Percentiles rank a stretch among this genome's conserved stretches.
Conservation (phyloP, 768 basidiomycete genomes). For the Lactifluus pinguis region DNA sequence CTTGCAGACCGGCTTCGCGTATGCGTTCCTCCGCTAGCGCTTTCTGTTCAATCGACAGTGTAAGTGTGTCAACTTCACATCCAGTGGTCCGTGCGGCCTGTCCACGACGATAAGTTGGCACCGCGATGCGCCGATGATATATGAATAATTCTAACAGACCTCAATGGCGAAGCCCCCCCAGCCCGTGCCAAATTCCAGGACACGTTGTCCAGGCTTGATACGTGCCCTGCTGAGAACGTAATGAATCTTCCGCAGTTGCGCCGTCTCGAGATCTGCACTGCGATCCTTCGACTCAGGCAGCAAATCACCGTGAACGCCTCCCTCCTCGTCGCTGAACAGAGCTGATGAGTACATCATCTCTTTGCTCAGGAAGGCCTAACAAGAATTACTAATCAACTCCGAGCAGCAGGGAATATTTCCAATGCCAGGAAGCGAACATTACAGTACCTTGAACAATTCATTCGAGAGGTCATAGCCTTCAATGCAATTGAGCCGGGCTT, state of each 20-base stretch:
- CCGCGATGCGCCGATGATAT: not conserved
- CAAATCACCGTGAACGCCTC: conserved; percentile 52
- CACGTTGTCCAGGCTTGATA: conserved; percentile 68
- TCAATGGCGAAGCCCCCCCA: conserved; percentile 90
- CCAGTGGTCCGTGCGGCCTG: conserved; percentile 59
- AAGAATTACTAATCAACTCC: not conserved
- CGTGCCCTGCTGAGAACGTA: conserved; percentile 72
- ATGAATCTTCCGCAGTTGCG: conserved; percentile 76
- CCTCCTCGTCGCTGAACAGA: conserved; percentile 73
- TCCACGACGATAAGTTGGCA: not conserved
- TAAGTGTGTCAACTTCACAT: conserved; percentile 85
- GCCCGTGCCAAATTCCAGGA: conserved; percentile 88
- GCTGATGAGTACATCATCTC: conserved; percentile 97
- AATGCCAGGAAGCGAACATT: conserved; percentile 18
- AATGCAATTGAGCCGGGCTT: conserved; percentile 63
- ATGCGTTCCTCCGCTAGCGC: conserved; percentile 79
- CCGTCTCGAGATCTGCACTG: conserved; percentile 64
- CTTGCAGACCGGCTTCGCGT: conserved; percentile 56
- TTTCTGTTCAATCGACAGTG: conserved; percentile 83
- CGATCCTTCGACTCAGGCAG: conserved; percentile 1
- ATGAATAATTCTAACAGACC: conserved; percentile 32
- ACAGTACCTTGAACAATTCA: conserved; percentile 60
- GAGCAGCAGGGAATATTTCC: not conserved
- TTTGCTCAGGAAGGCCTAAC: conserved; percentile 63
- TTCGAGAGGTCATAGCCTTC: conserved; percentile 93